Base-by-base conservation (phyloP, 2,329 filamentous ascomycete genomes). In the Penicillium sp. region DNA sequence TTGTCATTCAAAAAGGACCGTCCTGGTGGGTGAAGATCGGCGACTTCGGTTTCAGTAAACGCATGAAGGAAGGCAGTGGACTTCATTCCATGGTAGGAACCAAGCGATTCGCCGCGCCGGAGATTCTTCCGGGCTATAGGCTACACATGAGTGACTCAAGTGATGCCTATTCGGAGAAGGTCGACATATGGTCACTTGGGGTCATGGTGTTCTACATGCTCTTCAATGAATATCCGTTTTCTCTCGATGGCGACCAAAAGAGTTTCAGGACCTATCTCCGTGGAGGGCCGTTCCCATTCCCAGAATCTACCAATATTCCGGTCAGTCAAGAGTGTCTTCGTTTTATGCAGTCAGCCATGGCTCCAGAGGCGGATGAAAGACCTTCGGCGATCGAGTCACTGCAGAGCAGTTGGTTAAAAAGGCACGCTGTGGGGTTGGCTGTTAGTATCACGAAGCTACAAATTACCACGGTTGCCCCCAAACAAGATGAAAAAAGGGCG, bases 171-270 rank as follows among this genome's bases (percentile, higher is more conserved):
- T 16, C 39, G 6, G 40, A 43, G n/a, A 33, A 39, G 18, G 48
- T 50, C 8, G 48, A 50, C 19, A 29, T 50, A 6, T 50, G 48
- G 48, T 43, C 48, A 33, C 48, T 50, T 4, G 48, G 48, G 2
- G 37, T 50, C 5, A 50, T 34, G 14, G 11, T 37, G 10, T 50
- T 50, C 26, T 43, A 50, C 24, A 50, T 50, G 23, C 13, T 50
- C 23, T 33, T 40, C 16, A 11, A 13, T n/a, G 29, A 49, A n/a
- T 42, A 21, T 9, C 48, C 36, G 1, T 43, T 49, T 14, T 39
- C 36, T 3, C 16, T 29, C 19, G 9, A 40, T 23, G 23, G 18
- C 24, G 10, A 10, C 24, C 9, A 23, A 40, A 11, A 4, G 8
- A 39, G 5, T 5, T 19, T 39, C 11, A 21, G 34, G 34, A n/a